phyloP scores from a whole-genome alignment of 2,329 filamentous ascomycete genomes.

The Fusarium sororula region DNA sequence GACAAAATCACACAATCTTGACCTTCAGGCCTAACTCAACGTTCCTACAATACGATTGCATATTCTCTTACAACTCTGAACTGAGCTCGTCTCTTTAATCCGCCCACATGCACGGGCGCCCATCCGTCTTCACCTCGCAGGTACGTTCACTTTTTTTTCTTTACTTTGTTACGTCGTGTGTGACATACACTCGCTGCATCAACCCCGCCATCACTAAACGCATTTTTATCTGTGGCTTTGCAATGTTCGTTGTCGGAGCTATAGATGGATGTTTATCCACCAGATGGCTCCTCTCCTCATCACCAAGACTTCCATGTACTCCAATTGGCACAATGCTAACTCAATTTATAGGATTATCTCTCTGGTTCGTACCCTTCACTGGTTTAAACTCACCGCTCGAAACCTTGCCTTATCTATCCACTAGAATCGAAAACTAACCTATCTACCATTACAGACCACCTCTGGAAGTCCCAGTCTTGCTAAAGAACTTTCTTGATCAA shows the following conservation, averaged over 20 bases:
- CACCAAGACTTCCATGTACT: constrained; percentile 3
- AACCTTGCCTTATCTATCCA: neutral
- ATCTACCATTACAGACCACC: constrained; percentile 48
- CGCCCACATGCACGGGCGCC: constrained; percentile 87
- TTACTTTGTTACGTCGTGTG: neutral
- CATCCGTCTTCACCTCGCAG: constrained; percentile 88
- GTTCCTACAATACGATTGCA: constrained; percentile 15
- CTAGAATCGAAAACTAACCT: constrained; percentile 21
- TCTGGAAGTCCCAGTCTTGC: constrained; percentile 53
- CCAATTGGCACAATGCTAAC: constrained; percentile 53
- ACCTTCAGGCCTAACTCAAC: constrained; percentile 12
- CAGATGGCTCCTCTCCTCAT: constrained; percentile 6
- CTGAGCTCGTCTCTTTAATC: constrained; percentile 53
- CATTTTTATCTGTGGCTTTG: constrained; percentile 16
- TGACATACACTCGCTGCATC: neutral
- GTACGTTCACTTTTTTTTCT: constrained; percentile 55
- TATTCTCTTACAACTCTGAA: constrained; percentile 36
- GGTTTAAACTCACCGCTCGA: constrained; percentile 55
- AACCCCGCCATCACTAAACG: constrained; percentile 33
- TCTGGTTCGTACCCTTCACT: constrained; percentile 65
- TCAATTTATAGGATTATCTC: constrained; percentile 72
- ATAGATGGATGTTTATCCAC: neutral
- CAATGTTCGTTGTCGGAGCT: constrained; percentile 2
- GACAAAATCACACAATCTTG: constrained; percentile 1
- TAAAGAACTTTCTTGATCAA: constrained; percentile 35